Conservation (phyloP, 345 rosid species). For the Syzygium jambos region DNA sequence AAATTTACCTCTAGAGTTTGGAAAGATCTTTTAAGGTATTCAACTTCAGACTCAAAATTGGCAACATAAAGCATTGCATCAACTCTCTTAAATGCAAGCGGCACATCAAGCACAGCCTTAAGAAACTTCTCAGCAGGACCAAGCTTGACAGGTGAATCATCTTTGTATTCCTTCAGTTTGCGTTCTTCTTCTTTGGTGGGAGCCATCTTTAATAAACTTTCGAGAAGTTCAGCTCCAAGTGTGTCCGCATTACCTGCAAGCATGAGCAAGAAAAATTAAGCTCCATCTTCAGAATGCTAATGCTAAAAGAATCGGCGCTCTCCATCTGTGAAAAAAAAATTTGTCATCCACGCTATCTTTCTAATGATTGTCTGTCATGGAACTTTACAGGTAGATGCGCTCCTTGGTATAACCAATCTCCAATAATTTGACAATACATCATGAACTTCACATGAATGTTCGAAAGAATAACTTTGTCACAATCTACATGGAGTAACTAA, state of each 20-base stretch:
- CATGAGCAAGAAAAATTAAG: conserved; percentile 6
- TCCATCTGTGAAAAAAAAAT: background rate
- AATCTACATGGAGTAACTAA: background rate
- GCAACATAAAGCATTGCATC: conserved; percentile 83
- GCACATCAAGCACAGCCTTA: conserved; percentile 79
- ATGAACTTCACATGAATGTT: background rate
- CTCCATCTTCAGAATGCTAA: background rate
- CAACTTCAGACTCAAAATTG: conserved; percentile 88
- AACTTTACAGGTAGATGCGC: background rate
- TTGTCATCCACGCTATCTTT: background rate
- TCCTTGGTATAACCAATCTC: background rate
- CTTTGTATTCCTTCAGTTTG: conserved; percentile 63
- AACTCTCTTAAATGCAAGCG: conserved; percentile 86
- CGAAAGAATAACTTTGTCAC: background rate
- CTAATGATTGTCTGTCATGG: background rate
- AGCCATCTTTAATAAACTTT: conserved; percentile 87
- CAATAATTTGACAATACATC: background rate
- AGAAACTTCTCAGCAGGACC: conserved; percentile 91
- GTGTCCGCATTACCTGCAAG: conserved; percentile 74
- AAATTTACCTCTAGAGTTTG: conserved; percentile 81
- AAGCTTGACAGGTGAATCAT: conserved; percentile 70
- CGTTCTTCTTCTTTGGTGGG: conserved; percentile 94
- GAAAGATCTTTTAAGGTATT: conserved; percentile 71
- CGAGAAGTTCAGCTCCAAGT: conserved; percentile 95
- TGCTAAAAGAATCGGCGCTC: background rate